Evolutionary conservation across 768 basidiomycete species (phyloP).

Genomic region (Psilocybe tampanensis): DNA sequence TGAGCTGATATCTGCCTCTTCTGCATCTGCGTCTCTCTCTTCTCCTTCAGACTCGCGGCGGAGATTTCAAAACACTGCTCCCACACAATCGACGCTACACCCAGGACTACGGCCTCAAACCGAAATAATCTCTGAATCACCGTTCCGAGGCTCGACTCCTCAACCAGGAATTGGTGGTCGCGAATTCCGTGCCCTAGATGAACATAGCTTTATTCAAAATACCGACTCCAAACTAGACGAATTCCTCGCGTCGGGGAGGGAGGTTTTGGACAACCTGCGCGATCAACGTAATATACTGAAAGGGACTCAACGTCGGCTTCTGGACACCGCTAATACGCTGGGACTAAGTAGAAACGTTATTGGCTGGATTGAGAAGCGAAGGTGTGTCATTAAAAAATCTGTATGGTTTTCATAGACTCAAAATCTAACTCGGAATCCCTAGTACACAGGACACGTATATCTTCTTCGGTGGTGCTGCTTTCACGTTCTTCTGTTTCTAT

Average conservation of each 20-base stretch:
- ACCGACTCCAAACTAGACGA: constrained; percentile 84
- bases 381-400: constrained; percentile 49
- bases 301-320: constrained; percentile 85
- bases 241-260: constrained; percentile 89
- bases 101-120: constrained; percentile 51
- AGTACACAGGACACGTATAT: constrained; percentile 97
- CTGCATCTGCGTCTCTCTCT: constrained; percentile 35
- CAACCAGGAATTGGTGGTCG: constrained; percentile 57
- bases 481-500: constrained; percentile 94
- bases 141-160: constrained; percentile 68
- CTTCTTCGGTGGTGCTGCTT: constrained; percentile 79
- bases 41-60: constrained; percentile 65
- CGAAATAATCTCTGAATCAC: constrained; percentile 73
- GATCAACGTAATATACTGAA: constrained; percentile 94
- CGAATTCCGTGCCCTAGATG: constrained; percentile 80
- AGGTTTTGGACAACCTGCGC: constrained; percentile 88
- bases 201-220: constrained; percentile 87
- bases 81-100: constrained; percentile 53
- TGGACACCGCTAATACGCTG: constrained; percentile 92
- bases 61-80: constrained; percentile 55
- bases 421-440: constrained; percentile 9
- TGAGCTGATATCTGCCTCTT: constrained; percentile 59
- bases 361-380: constrained; percentile 95
- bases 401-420: background rate
- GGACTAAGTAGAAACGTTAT: constrained; percentile 94